Base-by-base conservation (phyloP, 352 stramenopile species). In the Phytophthora fragariaefolia region DNA sequence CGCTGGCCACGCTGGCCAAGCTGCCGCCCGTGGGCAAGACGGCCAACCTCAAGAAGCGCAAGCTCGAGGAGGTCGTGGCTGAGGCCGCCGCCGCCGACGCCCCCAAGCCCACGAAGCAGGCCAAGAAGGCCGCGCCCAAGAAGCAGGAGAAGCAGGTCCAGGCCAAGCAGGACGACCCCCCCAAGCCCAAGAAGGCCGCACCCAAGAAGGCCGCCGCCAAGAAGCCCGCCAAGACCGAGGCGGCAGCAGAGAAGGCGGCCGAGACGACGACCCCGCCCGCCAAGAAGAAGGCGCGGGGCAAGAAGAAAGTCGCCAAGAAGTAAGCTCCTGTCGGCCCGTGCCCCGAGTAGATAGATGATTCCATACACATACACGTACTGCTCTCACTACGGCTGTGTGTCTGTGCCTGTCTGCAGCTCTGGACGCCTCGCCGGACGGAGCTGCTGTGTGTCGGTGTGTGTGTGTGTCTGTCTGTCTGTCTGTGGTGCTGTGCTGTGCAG, bases 31-130 rank as follows among this genome's bases (percentile, higher is more conserved):
- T 84, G 17, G 58, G 63, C 43, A 91, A 86, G 68, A 82, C 73
- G 23, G 63, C 76, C 18, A 77, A 75, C 47, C 63, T 87, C 23
- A 79, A 79, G 51, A 91, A 93, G 73, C 81, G 85, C 47, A 90
- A 90, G 66, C 74, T 87, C 1, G 80, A 89, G 43, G 81, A 86
- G 47, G 73, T 78, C 32, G 64, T 83, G 27, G 61, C 59, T 3
- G 62, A 70, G n/a, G 55, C 28, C 0, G 64, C 55, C 6, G 43
- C 43, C 30, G 38, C 66, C 18, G 38, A 71, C 30, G 40, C 60
- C 23, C 45, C 34, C 26, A 69, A 76, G 58, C 46, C 23, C 18
- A 67, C 60, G 58, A 76, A 76, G 50, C 52, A 69, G 30, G 30
- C 1, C 24, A 76, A 78, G 64, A 72, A 77, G 62, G 45, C 6